Percentiles rank a stretch among this genome's conserved stretches.
These are phyloP conservation scores for Colletotrichum endophyticum DNA, from an alignment of 2,329 filamentous ascomycete species.

Conservation along the genomic window DNA sequence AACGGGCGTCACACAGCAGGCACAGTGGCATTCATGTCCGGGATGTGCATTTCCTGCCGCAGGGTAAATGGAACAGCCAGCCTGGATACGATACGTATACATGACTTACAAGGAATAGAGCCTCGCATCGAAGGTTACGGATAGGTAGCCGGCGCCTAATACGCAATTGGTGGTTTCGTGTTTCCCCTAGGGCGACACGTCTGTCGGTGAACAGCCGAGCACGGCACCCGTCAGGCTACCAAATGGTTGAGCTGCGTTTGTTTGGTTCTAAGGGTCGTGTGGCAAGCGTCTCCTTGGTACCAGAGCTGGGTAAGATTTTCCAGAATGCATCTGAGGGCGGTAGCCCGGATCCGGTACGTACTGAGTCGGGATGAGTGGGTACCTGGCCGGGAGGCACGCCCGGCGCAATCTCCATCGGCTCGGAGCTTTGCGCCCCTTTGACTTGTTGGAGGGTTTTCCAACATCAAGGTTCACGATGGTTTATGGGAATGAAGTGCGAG, in stretches of 20 bases:
- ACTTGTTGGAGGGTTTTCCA: not conserved
- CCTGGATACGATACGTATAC: not conserved
- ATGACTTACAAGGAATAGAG: not conserved
- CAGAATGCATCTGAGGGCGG: not conserved
- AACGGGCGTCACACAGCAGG: not conserved
- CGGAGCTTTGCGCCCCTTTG: not conserved
- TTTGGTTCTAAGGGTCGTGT: not conserved
- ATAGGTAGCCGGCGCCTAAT: not conserved
- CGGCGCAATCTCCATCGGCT: not conserved
- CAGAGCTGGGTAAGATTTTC: slow-evolving; percentile 11
- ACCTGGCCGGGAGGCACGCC: not conserved
- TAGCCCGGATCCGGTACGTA: not conserved
- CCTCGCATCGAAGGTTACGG: not conserved
- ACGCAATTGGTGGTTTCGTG: not conserved
- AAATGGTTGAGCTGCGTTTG: not conserved
- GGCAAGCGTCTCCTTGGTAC: not conserved
- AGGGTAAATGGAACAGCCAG: not conserved
- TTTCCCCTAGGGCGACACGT: not conserved
- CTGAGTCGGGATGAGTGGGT: not conserved
- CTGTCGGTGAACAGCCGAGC: not conserved
- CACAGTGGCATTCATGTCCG: not conserved
- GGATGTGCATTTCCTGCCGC: not conserved
- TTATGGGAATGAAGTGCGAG: not conserved
- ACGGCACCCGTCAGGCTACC: not conserved
- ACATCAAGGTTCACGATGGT: not conserved